Evolutionary conservation across 2,329 filamentous ascomycete species (phyloP).

Genomic region (Fusarium hostae): DNA sequence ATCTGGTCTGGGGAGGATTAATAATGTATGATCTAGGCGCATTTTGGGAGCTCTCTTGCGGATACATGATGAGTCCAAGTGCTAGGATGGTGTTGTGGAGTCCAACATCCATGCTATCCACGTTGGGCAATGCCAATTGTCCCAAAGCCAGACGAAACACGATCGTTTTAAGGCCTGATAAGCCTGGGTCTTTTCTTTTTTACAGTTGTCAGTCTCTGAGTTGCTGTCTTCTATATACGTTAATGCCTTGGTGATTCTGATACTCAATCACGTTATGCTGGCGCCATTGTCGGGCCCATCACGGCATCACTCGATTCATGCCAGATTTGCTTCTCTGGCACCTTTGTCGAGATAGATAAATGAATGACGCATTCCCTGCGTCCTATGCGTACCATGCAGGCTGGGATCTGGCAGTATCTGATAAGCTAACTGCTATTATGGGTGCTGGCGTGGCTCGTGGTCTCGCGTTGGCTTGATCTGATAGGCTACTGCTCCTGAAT

Average conservation of each 20-base stretch:
- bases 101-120: slow-evolving; percentile 7
- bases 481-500: slow-evolving; percentile 4
- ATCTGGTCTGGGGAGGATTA: slow-evolving; percentile 26
- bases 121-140: background rate
- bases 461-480: slow-evolving; percentile 2
- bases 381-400: slow-evolving; percentile 20
- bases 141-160: slow-evolving; percentile 24
- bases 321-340: slow-evolving; percentile 1
- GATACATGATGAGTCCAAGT: slow-evolving; percentile 40
- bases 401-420: slow-evolving; percentile 35
- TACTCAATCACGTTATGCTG: background rate
- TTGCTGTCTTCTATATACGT: background rate
- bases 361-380: slow-evolving; percentile 34
- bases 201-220: slow-evolving; percentile 8
- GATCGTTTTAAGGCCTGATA: background rate
- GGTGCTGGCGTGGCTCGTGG: slow-evolving; percentile 24
- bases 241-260: background rate
- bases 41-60: slow-evolving; percentile 23
- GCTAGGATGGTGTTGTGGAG: slow-evolving; percentile 38
- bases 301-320: slow-evolving; percentile 5
- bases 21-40: slow-evolving; percentile 29
- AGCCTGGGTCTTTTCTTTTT: background rate
- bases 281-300: slow-evolving; percentile 2
- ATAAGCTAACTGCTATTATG: slow-evolving; percentile 33
- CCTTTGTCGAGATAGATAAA: slow-evolving; percentile 13